phyloP scores from a whole-genome alignment of 148 eudicot genomes.

The Spergularia bocconei region DNA sequence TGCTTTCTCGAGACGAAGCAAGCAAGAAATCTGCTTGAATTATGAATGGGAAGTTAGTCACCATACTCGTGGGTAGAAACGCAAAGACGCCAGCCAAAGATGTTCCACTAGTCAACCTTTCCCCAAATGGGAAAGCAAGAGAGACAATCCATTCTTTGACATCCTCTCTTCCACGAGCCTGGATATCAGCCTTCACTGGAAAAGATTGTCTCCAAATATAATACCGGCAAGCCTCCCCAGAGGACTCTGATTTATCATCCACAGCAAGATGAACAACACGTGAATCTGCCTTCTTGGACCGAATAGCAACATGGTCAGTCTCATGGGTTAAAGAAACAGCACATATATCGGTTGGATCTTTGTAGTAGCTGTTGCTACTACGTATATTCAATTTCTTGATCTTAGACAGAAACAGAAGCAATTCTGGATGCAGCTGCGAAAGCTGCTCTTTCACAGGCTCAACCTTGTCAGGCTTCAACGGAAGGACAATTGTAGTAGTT shows the following conservation, averaged over 20 bases:
- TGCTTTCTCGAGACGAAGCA: slow-evolving; percentile 39
- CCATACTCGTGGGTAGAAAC: slow-evolving; percentile 37
- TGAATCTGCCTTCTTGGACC: slow-evolving; percentile 27
- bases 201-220: slow-evolving; percentile 37
- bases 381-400: slow-evolving; percentile 31
- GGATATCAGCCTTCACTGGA: slow-evolving; percentile 30
- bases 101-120: slow-evolving; percentile 33
- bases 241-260: background rate
- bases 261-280: slow-evolving; percentile 27
- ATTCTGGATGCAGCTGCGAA: slow-evolving; percentile 34
- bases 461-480: slow-evolving; percentile 38
- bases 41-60: slow-evolving; percentile 41
- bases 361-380: slow-evolving; percentile 4
- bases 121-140: slow-evolving; percentile 42
- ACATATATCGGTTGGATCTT: slow-evolving; percentile 12
- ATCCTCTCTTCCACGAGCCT: slow-evolving; percentile 30
- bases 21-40: slow-evolving; percentile 39
- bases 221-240: slow-evolving; percentile 30
- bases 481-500: slow-evolving; percentile 40
- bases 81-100: slow-evolving; percentile 35
- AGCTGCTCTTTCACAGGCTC: slow-evolving; percentile 35
- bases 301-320: slow-evolving; percentile 18
- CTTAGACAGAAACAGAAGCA: slow-evolving; percentile 37
- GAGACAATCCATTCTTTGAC: slow-evolving; percentile 35
- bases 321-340: slow-evolving; percentile 33